Percentiles rank a stretch among this genome's conserved stretches.
Conservation (phyloP, 1,139 yeast species). For the Meyerozyma smithsonii region DNA sequence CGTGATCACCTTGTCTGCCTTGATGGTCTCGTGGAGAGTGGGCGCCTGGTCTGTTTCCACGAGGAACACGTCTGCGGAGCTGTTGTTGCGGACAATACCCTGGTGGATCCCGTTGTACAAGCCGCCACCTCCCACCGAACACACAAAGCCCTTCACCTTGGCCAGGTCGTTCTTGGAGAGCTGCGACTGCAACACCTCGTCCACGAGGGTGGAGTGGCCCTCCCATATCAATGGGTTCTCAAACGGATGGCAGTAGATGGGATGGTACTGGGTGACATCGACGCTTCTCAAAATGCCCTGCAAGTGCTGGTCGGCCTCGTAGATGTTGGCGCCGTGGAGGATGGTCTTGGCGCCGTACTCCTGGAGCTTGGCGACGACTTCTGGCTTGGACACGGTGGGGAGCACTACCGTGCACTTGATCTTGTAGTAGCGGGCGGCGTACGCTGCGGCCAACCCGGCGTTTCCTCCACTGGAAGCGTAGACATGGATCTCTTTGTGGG, state of each 20-base stretch:
- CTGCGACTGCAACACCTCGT: slow-evolving; percentile 46
- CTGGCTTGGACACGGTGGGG: slow-evolving; percentile 43
- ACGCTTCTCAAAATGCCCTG: slow-evolving; percentile 19
- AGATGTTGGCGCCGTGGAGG: slow-evolving; percentile 53
- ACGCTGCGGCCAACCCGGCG: slow-evolving; percentile 75
- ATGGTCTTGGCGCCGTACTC: slow-evolving; percentile 51
- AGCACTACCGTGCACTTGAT: slow-evolving; percentile 62
- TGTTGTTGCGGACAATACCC: slow-evolving; percentile 44
- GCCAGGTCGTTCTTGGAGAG: slow-evolving; percentile 19
- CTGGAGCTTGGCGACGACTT: slow-evolving; percentile 26
- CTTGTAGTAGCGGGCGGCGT: slow-evolving; percentile 43
- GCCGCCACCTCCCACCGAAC: slow-evolving; percentile 78
- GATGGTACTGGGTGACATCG: slow-evolving; percentile 21
- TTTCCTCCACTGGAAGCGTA: slow-evolving; percentile 73
- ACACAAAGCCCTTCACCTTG: slow-evolving; percentile 53
- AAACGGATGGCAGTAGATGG: slow-evolving; percentile 69
- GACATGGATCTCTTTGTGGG: slow-evolving; percentile 34
- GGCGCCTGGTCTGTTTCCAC: slow-evolving; percentile 63
- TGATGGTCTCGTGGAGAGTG: slow-evolving; percentile 46
- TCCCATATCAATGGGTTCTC: slow-evolving; percentile 62
- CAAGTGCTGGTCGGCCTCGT: slow-evolving; percentile 59
- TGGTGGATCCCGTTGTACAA: slow-evolving; percentile 57
- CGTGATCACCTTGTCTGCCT: slow-evolving; percentile 38
- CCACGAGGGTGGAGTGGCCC: slow-evolving; percentile 59
- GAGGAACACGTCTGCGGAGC: slow-evolving; percentile 35